Evolutionary conservation across 306 rosid species (phyloP).

Genomic region (Malus sylvestris): DNA sequence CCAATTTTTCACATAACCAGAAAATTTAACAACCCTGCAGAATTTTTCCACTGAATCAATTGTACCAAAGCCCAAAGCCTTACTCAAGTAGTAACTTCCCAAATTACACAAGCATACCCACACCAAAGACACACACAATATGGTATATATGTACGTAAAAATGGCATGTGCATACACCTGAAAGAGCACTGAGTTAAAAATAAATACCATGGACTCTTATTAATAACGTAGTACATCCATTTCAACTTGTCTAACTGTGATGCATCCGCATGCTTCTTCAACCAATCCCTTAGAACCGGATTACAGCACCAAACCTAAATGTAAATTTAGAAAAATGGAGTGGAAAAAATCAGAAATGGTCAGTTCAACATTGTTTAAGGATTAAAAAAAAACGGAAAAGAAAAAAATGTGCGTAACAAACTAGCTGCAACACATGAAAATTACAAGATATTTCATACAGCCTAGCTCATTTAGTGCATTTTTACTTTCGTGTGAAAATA

Average conservation of each 20-base stretch:
- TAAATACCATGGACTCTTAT: slow-evolving; percentile 82
- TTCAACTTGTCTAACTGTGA: slow-evolving; percentile 75
- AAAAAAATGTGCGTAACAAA: not conserved
- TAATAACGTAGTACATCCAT: slow-evolving; percentile 80
- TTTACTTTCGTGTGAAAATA: not conserved
- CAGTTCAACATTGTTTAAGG: not conserved
- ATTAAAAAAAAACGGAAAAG: not conserved
- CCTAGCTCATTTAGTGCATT: not conserved
- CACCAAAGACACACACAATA: not conserved
- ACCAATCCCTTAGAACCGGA: slow-evolving; percentile 83
- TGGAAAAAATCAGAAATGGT: slow-evolving; percentile 7
- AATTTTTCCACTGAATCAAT: not conserved
- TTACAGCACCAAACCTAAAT: slow-evolving; percentile 77
- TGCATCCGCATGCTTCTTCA: slow-evolving; percentile 58
- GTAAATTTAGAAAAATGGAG: slow-evolving; percentile 6
- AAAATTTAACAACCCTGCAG: not conserved
- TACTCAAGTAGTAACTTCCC: not conserved
- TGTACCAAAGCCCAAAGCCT: not conserved
- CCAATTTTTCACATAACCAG: not conserved
- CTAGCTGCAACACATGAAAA: not conserved
- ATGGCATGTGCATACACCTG: not conserved
- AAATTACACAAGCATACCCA: not conserved
- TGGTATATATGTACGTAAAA: not conserved
- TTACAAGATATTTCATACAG: not conserved
- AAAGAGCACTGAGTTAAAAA: slow-evolving; percentile 4